phyloP scores from a whole-genome alignment of 75 land plant genomes.

The Chamaecyparis obtusa region DNA sequence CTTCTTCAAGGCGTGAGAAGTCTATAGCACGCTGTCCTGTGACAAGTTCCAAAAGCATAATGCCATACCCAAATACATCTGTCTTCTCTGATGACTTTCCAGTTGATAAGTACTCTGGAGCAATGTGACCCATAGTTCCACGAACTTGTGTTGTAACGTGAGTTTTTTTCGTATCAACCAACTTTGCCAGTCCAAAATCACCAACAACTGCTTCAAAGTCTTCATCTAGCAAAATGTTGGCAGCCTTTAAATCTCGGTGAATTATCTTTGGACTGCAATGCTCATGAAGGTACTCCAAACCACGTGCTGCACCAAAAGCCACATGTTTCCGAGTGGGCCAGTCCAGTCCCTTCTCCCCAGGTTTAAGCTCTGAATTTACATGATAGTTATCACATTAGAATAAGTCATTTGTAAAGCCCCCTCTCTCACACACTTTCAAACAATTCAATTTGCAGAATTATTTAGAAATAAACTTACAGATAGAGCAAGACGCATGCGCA shows the following conservation, averaged over 20 bases:
- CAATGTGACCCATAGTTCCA: slow-evolving; percentile 67
- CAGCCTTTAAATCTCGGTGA: slow-evolving; percentile 67
- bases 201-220: slow-evolving; percentile 56
- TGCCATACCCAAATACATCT: slow-evolving; percentile 61
- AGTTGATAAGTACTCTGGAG: slow-evolving; percentile 65
- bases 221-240: slow-evolving; percentile 56
- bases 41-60: slow-evolving; percentile 49
- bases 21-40: slow-evolving; percentile 56
- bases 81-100: slow-evolving; percentile 70
- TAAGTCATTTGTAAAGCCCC: not conserved
- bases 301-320: slow-evolving; percentile 60
- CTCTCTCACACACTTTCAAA: not conserved
- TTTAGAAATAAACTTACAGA: not conserved
- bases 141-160: slow-evolving; percentile 60
- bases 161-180: slow-evolving; percentile 46
- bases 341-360: slow-evolving; percentile 46
- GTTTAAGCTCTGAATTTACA: slow-evolving; percentile 34
- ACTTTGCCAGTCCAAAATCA: slow-evolving; percentile 66
- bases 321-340: slow-evolving; percentile 53
- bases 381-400: not conserved
- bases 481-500: not conserved
- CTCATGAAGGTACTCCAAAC: slow-evolving; percentile 68
- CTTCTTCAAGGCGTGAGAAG: slow-evolving; percentile 40
- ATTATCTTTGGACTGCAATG: slow-evolving; percentile 62
- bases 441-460: not conserved